Conservation (phyloP, 2,329 filamentous ascomycete genomes). For the Alternaria triticina region DNA sequence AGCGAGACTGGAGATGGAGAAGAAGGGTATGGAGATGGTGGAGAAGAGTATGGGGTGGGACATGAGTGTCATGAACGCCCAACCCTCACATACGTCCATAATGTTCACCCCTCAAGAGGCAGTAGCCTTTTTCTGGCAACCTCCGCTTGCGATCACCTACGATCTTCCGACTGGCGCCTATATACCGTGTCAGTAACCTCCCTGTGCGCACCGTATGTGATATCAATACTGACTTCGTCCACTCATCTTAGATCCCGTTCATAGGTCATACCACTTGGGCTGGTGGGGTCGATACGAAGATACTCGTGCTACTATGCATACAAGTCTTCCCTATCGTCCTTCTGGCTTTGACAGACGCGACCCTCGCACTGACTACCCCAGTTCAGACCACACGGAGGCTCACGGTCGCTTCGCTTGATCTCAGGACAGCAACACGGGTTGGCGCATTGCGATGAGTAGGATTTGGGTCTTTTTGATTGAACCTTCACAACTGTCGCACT, state of each 20-base stretch:
- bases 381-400: neutral
- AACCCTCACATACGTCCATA: neutral
- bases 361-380: neutral
- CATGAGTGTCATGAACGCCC: neutral
- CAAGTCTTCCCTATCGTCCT: slow-evolving; percentile 13
- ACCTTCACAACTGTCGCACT: neutral
- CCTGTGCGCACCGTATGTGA: neutral
- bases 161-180: slow-evolving; percentile 10
- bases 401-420: neutral
- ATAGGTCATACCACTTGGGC: slow-evolving; percentile 18
- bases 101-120: slow-evolving; percentile 22
- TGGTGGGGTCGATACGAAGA: slow-evolving; percentile 17
- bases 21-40: neutral
- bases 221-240: neutral
- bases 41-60: no score
- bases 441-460: neutral
- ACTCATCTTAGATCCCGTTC: slow-evolving; percentile 10
- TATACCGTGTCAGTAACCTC: neutral
- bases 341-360: neutral
- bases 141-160: slow-evolving; percentile 4
- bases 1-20: neutral
- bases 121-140: slow-evolving; percentile 2
- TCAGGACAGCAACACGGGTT: neutral
- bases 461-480: neutral
- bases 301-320: neutral